Conservation (phyloP, 768 basidiomycete species). For the Megacollybia marginata region DNA sequence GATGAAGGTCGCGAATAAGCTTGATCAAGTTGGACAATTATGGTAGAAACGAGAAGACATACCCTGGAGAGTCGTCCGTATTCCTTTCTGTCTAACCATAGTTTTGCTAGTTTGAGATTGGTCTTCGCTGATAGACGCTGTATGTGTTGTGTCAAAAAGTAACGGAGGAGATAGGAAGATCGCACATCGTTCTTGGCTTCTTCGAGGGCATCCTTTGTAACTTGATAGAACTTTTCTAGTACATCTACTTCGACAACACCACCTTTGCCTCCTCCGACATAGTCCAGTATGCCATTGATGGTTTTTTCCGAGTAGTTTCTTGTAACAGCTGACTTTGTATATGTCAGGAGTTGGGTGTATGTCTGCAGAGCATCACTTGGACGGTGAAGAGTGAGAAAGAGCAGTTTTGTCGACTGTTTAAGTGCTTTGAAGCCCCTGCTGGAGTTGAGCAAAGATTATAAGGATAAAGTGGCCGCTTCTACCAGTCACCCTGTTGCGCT, state of each 20-base stretch:
- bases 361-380: conserved; percentile 81
- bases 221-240: conserved; percentile 93
- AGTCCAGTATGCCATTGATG: conserved; percentile 97
- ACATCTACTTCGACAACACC: conserved; percentile 76
- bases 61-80: conserved; percentile 80
- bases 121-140: conserved; percentile 93
- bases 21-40: conserved; percentile 17
- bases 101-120: conserved; percentile 92
- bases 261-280: conserved; percentile 86
- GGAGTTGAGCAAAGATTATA: conserved; percentile 1
- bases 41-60: background rate
- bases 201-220: conserved; percentile 79
- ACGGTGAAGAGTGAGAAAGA: conserved; percentile 72
- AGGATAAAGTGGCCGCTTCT: background rate
- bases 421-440: conserved; percentile 97
- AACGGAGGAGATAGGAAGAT: background rate
- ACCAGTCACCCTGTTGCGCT: conserved; percentile 90
- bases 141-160: background rate
- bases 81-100: conserved; percentile 95
- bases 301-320: conserved; percentile 97
- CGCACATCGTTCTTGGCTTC: conserved; percentile 93
- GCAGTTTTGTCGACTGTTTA: conserved; percentile 93
- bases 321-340: conserved; percentile 93
- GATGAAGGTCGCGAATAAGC: conserved; percentile 75
- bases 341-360: conserved; percentile 80